Conservation (phyloP, 768 basidiomycete genomes). For the Amanita molliuscula region DNA sequence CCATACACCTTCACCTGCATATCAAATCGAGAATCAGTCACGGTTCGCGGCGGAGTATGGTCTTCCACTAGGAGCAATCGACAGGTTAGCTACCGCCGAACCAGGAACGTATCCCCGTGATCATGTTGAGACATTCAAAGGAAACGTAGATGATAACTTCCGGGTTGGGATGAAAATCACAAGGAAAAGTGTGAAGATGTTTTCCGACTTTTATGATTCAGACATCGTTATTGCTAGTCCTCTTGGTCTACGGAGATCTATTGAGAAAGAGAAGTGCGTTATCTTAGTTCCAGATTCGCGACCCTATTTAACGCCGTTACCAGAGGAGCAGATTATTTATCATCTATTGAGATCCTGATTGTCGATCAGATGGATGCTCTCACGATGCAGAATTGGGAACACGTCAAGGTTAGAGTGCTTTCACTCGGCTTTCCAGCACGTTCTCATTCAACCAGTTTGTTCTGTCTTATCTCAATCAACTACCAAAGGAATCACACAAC, state of each 20-base stretch:
- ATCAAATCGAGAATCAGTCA: slow-evolving; percentile 81
- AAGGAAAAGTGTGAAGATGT: slow-evolving; percentile 84
- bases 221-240: slow-evolving; percentile 94
- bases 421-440: not conserved
- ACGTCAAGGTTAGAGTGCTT: slow-evolving; percentile 61
- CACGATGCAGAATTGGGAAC: slow-evolving; percentile 99
- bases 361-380: slow-evolving; percentile 89
- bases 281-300: not conserved
- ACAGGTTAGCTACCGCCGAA: slow-evolving; percentile 69
- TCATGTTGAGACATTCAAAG: slow-evolving; percentile 88
- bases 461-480: slow-evolving; percentile 72
- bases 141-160: slow-evolving; percentile 97
- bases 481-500: slow-evolving; percentile 90
- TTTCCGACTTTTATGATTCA: slow-evolving; percentile 81
- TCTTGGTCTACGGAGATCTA: slow-evolving; percentile 78
- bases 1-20: slow-evolving; percentile 60
- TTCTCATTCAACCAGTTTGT: slow-evolving; percentile 50
- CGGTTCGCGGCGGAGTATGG: slow-evolving; percentile 80
- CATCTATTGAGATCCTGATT: slow-evolving; percentile 86
- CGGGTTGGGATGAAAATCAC: slow-evolving; percentile 89
- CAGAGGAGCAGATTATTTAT: slow-evolving; percentile 73
- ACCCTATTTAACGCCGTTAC: not conserved
- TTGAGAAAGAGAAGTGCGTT: slow-evolving; percentile 88
- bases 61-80: slow-evolving; percentile 65
- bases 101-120: slow-evolving; percentile 76